These are phyloP conservation scores for Setomelanomma holmii DNA, from an alignment of 2,329 filamentous ascomycete species.

Conservation along the genomic window DNA sequence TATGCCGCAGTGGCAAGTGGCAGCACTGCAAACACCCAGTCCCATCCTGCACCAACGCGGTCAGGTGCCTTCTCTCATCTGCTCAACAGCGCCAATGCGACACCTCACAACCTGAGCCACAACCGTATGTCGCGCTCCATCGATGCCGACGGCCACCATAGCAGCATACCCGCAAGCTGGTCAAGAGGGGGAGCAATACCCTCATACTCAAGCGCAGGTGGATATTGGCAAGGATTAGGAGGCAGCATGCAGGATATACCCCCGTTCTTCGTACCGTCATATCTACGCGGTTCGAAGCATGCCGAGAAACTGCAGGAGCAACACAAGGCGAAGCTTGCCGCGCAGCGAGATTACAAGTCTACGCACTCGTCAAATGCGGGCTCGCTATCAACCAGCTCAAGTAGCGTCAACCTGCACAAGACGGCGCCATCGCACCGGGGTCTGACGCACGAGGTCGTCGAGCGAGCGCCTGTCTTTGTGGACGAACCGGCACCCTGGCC, in stretches of 20 bases:
- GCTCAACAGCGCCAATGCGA: conserved; percentile 55
- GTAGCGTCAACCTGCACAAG: conserved; percentile 66
- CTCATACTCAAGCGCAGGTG: conserved; percentile 58
- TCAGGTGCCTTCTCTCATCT: conserved; percentile 63
- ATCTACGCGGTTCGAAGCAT: conserved; percentile 79
- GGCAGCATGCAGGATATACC: conserved; percentile 42
- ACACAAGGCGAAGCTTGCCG: conserved; percentile 65
- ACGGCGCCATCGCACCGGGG: conserved; percentile 74
- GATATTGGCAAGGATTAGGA: conserved; percentile 39
- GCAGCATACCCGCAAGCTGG: conserved; percentile 52
- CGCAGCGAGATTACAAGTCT: conserved; percentile 54
- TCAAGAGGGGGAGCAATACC: conserved; percentile 53
- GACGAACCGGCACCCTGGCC: conserved; percentile 77
- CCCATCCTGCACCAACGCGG: conserved; percentile 42
- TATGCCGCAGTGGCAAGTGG: conserved; percentile 69
- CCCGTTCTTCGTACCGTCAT: conserved; percentile 82
- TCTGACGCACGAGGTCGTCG: conserved; percentile 83
- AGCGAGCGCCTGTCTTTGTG: conserved; percentile 68
- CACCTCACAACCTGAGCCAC: conserved; percentile 30
- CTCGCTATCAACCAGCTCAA: conserved; percentile 63
- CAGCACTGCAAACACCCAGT: conserved; percentile 44
- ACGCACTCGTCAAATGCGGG: conserved; percentile 54
- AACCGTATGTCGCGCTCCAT: conserved; percentile 49
- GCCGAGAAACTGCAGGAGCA: conserved; percentile 76
- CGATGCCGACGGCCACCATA: conserved; percentile 59